These are phyloP conservation scores for Penicillium paxilli DNA, from an alignment of 495 filamentous ascomycete genomes.

Conservation along the genomic window DNA sequence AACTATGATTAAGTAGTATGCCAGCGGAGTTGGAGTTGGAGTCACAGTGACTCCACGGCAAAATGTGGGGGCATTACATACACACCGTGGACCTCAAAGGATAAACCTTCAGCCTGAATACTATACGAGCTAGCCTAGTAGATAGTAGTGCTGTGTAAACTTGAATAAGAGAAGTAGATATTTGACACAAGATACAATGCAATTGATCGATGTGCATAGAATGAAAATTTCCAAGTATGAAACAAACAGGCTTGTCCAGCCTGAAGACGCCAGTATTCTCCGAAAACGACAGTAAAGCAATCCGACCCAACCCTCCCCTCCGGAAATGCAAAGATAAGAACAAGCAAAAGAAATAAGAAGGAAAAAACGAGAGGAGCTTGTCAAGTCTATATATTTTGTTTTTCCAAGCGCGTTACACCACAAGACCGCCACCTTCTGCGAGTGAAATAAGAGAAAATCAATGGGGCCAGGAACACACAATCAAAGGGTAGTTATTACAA, in stretches of 20 bases:
- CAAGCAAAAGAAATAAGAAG: neutral
- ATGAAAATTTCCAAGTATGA: neutral
- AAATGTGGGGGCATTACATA: no score
- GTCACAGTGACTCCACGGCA: no score
- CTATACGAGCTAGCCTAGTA: no score
- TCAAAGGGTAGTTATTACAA: constrained; percentile 10
- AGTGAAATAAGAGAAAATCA: neutral
- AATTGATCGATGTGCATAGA: neutral
- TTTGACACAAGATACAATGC: neutral
- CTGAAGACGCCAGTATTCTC: neutral
- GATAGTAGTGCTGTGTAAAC: no score
- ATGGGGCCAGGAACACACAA: neutral
- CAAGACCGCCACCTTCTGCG: neutral
- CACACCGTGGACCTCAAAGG: no score
- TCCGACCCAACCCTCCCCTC: neutral
- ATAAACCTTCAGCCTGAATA: no score
- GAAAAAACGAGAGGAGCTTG: neutral
- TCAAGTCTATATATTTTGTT: neutral
- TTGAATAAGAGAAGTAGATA: no score
- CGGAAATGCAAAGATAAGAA: no score
- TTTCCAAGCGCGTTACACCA: neutral
- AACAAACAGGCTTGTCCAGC: neutral
- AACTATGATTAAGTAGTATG: no score
- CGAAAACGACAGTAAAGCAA: neutral
- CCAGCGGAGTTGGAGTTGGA: no score